Evolutionary conservation across 495 filamentous ascomycete genomes (phyloP).

Genomic region (Podospora pseudopauciseta): DNA sequence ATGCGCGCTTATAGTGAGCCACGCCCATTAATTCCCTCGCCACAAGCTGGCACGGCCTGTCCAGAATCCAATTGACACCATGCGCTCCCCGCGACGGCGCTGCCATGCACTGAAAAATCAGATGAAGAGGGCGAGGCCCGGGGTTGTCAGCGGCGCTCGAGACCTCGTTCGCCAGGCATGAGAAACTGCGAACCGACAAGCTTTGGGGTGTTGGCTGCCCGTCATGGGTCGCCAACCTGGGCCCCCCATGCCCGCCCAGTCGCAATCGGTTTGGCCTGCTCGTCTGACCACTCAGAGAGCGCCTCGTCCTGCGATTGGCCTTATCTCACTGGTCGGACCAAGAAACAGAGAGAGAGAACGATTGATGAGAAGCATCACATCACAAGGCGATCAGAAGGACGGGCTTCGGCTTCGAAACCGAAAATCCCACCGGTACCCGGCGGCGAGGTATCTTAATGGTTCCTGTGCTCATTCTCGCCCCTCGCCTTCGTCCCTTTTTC

Average conservation of each 20-base stretch:
- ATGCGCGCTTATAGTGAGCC: background rate
- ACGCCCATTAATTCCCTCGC: constrained; percentile 7
- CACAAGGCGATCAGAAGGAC: background rate
- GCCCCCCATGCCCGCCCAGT: constrained; percentile 22
- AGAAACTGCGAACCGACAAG: constrained; percentile 23
- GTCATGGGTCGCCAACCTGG: constrained; percentile 24
- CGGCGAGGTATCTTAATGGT: background rate
- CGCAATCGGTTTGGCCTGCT: constrained; percentile 16
- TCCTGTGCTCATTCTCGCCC: background rate
- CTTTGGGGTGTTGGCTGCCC: constrained; percentile 24
- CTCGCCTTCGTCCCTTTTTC: constrained; percentile 17
- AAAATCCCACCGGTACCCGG: constrained; percentile 1
- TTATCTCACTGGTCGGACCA: constrained; percentile 13
- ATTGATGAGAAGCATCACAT: background rate
- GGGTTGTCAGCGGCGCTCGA: background rate
- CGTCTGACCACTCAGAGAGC: constrained; percentile 12
- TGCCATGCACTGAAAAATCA: background rate
- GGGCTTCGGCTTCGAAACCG: background rate
- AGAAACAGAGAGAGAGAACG: background rate
- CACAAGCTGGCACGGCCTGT: constrained; percentile 6
- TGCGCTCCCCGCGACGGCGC: background rate
- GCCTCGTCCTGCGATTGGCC: constrained; percentile 9
- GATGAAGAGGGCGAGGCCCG: background rate
- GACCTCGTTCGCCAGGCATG: constrained; percentile 6
- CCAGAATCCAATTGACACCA: constrained; percentile 7